Conservation (phyloP, 371 early-diverging fungal genomes). For the Circinella umbellata region DNA sequence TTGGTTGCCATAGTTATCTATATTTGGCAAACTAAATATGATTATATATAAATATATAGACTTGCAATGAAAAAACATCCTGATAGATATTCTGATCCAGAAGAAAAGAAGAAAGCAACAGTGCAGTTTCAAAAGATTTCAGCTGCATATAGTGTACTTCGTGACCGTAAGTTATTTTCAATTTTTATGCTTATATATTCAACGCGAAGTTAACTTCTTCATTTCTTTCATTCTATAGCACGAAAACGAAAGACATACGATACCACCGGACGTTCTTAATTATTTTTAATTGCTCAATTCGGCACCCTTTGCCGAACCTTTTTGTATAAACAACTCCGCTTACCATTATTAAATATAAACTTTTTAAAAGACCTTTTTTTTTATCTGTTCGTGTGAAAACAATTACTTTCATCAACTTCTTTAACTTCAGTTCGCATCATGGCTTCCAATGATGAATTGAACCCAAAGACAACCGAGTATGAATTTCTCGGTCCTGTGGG, state of each 20-base stretch:
- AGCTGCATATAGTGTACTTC: slow-evolving; percentile 61
- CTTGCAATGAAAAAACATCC: slow-evolving; percentile 60
- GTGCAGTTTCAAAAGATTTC: slow-evolving; percentile 62
- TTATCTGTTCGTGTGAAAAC: background rate
- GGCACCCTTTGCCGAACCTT: background rate
- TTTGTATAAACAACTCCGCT: background rate
- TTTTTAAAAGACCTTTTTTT: background rate
- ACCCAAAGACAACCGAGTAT: slow-evolving; percentile 63
- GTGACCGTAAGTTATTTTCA: slow-evolving; percentile 48
- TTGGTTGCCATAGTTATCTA: no score
- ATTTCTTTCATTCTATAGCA: slow-evolving; percentile 3
- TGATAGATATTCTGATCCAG: slow-evolving; percentile 55
- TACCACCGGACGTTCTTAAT: slow-evolving; percentile 5
- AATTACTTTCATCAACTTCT: background rate
- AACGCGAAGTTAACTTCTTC: background rate
- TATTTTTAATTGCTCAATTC: background rate
- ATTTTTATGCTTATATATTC: background rate
- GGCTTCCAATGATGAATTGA: slow-evolving; percentile 29
- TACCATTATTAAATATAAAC: background rate
- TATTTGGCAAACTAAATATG: no score
- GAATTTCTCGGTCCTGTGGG: slow-evolving; percentile 90
- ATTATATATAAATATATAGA: slow-evolving; percentile 23
- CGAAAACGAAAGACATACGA: slow-evolving; percentile 28
- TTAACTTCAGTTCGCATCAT: background rate
- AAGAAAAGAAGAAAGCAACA: slow-evolving; percentile 58